These are phyloP conservation scores for Ophiostoma himal-ulmi DNA, from an alignment of 2,329 filamentous ascomycete genomes.

Conservation along the genomic window DNA sequence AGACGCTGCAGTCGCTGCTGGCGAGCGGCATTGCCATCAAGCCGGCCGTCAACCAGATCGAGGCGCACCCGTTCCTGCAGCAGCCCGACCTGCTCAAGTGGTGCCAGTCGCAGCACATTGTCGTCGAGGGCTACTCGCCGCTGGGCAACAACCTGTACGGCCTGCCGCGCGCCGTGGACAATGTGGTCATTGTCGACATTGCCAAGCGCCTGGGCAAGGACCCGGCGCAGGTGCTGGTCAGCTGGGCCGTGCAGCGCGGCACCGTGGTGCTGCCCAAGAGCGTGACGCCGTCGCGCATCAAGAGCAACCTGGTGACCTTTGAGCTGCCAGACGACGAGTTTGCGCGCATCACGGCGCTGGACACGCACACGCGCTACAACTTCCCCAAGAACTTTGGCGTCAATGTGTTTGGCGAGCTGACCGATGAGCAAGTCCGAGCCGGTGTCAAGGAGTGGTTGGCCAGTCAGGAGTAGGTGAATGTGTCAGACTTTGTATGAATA, in stretches of 20 bases:
- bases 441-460: too few species aligned
- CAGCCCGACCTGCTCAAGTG: slow-evolving; percentile 52
- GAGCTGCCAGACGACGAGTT: slow-evolving; percentile 50
- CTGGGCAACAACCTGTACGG: slow-evolving; percentile 40
- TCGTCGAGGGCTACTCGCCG: slow-evolving; percentile 59
- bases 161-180: slow-evolving; percentile 19
- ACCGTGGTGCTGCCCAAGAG: slow-evolving; percentile 72
- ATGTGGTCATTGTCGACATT: slow-evolving; percentile 15
- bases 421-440: slow-evolving; percentile 5
- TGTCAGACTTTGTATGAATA: too few species aligned
- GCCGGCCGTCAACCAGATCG: slow-evolving; percentile 54
- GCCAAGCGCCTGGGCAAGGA: slow-evolving; percentile 18
- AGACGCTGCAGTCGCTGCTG: slow-evolving; percentile 52
- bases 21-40: neutral
- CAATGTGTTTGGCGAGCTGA: slow-evolving; percentile 36
- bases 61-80: slow-evolving; percentile 63
- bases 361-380: slow-evolving; percentile 54
- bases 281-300: slow-evolving; percentile 46
- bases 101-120: slow-evolving; percentile 49
- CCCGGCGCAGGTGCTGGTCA: slow-evolving; percentile 72
- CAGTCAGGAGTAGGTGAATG: too few species aligned
- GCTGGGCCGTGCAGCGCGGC: slow-evolving; percentile 79
- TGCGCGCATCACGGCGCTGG: slow-evolving; percentile 47
- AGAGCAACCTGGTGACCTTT: slow-evolving; percentile 45
- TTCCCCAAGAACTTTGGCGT: slow-evolving; percentile 41